Evolutionary conservation across 768 basidiomycete genomes (phyloP), one percentile per base, ranked within the genome.

Genomic region (Floccularia luteovirens): DNA sequence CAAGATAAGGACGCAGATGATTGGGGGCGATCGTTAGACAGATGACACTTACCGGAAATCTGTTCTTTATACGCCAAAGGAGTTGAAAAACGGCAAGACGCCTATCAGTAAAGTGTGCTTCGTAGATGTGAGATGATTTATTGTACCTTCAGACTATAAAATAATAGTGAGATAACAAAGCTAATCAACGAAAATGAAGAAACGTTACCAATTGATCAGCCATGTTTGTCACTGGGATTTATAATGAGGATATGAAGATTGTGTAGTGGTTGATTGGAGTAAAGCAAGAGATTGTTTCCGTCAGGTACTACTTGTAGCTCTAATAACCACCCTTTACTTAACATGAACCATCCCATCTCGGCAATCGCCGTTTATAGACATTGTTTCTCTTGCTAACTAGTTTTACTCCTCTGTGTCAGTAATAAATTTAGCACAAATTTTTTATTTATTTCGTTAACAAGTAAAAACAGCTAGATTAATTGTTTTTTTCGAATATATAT

Each of bases 21-120:
- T 10, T 30, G 27, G 27, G 27, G 10, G 27, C 27, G 27, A 30
- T 30, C 27, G 27, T 30, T 19, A 16, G 10, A 11, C 36, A 23
- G 21, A 24, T 21, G 12, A 4, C 17, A 63, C 79, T 33, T 55
- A 90, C 90, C 90, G 54, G 89, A 78, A 53, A 93, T 89, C 74
- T 92, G 90, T 61, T 93, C 90, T 94, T 58, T 31, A 36, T n/a
- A n/a, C n/a, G 22, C 17, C 21, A 10, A 42, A 24, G 19, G n/a
- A 24, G 36, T 24, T 12, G 17, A 27, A 39, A 27, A 27, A 6
- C 5, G 12, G 24, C 10, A 19, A 27, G 31, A 13, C 6, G 24
- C 25, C 25, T 11, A 39, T 37, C 8, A 21, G 5, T 16, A 37
- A 14, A 14, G 14, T 30, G 27, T 30, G 36, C 8, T 37, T 11